Evolutionary conservation across 2,329 filamentous ascomycete genomes (phyloP), one percentile per base, ranked within the genome.

Genomic region (Neodidymelliopsis sp.): DNA sequence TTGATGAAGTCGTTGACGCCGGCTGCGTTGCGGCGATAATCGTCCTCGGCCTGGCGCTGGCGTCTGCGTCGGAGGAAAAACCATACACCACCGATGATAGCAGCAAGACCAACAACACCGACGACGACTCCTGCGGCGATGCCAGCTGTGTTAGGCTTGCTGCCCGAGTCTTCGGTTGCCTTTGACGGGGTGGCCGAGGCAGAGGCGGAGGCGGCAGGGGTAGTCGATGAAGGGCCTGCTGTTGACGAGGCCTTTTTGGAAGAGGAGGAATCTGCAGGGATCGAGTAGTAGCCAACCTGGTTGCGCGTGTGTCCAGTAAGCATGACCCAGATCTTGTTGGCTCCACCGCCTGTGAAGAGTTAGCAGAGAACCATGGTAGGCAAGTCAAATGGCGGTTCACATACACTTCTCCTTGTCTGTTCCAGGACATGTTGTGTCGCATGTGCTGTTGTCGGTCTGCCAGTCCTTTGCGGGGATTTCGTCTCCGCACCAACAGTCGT

Each of bases 91-190:
- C 85, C 90, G 10, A 83, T 77, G 13, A 89, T 79, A 11, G 80
- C 88, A 42, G 79, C 82, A 4, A 91, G 66, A 1, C 77, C 89
- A 2, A 96, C 77, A 2, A 96, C 84, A 49, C 90, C 91, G 7
- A 94, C 89, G 2, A 97, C 92, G 1, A 91, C 89, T 52, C 93
- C 93, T 8, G 87, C 93, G 13, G 89, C 91, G 59, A 97, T 92
- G 37, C 88, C 91, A 28, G 85, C 89, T n/a, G 85, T 89, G 68
- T 87, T 92, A n/a, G 86, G 77, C 31, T 59, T 57, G 40, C 53
- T 49, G 10, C 67, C 58, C 7, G 43, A 30, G 6, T 31, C n/a
- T 20, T 42, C 39, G 15, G 49, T 24, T 2, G 54, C 44, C 79
- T 48, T 83, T 65, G 11, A 78, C 79, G 60, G 63, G 80, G 62